phyloP scores from a whole-genome alignment of 176 grass and related monocot genomes.

The Secale cereale region DNA sequence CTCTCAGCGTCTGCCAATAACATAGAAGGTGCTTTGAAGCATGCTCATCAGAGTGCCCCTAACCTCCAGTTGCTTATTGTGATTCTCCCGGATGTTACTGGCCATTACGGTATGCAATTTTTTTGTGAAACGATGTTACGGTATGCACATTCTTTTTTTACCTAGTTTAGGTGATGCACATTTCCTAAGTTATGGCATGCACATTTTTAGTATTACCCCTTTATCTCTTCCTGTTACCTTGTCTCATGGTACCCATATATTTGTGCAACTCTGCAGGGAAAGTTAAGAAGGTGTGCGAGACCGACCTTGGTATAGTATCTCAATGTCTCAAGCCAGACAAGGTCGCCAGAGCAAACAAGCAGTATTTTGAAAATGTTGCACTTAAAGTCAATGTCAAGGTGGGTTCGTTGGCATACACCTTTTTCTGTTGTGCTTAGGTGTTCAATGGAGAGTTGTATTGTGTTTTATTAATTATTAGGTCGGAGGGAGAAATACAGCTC shows the following conservation, averaged over 20 bases:
- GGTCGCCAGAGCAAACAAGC: constrained; percentile 26
- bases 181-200: not conserved
- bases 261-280: constrained; percentile 41
- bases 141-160: not conserved
- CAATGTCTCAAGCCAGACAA: constrained; percentile 54
- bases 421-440: not conserved
- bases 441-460: not conserved
- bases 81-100: constrained; percentile 51
- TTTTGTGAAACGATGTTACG: not conserved
- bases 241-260: not conserved
- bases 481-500: constrained; percentile 66
- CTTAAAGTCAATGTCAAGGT: constrained; percentile 97
- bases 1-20: not conserved
- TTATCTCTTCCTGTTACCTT: not conserved
- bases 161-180: not conserved
- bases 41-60: constrained; percentile 25
- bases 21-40: constrained; percentile 46
- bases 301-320: constrained; percentile 76
- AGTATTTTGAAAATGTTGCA: constrained; percentile 68
- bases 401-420: not conserved
- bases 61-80: constrained; percentile 56
- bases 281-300: constrained; percentile 78
- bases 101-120: constrained; percentile 46
- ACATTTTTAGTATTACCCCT: not conserved
- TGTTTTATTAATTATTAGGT: constrained; percentile 34